phyloP scores from a whole-genome alignment of 495 filamentous ascomycete genomes.

The Parmelia sp. region DNA sequence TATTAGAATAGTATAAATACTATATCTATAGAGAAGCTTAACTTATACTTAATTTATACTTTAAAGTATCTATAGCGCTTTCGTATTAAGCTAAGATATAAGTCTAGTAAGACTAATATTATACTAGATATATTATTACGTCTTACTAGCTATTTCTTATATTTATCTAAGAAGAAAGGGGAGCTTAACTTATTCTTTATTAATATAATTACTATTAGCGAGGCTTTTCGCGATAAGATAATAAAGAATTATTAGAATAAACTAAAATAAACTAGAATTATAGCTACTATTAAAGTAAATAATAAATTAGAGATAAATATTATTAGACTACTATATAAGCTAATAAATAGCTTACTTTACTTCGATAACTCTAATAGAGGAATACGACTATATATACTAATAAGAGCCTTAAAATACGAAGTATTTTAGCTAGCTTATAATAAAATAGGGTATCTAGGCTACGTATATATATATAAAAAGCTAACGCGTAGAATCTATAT shows the following conservation, averaged over 20 bases:
- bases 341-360: neutral
- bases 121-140: neutral
- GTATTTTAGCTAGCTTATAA: neutral
- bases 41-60: neutral
- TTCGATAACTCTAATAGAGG: neutral
- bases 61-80: slow-evolving; percentile 9
- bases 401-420: neutral
- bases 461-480: neutral
- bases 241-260: neutral
- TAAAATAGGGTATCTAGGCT: neutral
- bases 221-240: neutral
- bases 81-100: slow-evolving; percentile 9
- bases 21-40: slow-evolving; percentile 4
- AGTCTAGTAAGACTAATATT: slow-evolving; percentile 9
- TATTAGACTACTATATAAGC: neutral
- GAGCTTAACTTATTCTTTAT: neutral
- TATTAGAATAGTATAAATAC: slow-evolving; percentile 8
- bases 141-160: neutral
- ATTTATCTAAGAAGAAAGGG: too few species aligned
- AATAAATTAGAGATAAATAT: neutral
- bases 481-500: neutral
- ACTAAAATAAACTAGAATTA: neutral
- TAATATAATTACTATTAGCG: neutral
- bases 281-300: neutral
- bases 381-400: neutral